Evolutionary conservation across 768 basidiomycete species (phyloP).

Genomic region (Trametes meyenii): DNA sequence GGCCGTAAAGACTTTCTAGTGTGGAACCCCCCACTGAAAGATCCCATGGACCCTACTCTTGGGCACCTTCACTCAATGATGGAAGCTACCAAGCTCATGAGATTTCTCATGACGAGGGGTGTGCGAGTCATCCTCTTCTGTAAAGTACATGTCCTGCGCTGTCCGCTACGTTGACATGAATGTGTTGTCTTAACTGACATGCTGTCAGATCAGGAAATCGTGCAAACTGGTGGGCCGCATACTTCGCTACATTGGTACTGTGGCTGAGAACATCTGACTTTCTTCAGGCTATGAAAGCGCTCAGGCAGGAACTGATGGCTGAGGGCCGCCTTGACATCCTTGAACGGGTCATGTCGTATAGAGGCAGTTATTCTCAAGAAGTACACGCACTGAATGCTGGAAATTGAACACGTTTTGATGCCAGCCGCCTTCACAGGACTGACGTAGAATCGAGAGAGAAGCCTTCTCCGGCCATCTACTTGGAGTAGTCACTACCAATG

Average conservation of each 20-base stretch:
- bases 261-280: not conserved
- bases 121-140: slow-evolving; percentile 87
- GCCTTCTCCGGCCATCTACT: slow-evolving; percentile 84
- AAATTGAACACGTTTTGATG: not conserved
- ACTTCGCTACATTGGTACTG: no score
- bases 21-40: slow-evolving; percentile 71
- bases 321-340: slow-evolving; percentile 80
- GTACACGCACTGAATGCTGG: slow-evolving; percentile 36
- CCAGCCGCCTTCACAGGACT: slow-evolving; percentile 52
- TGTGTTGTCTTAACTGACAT: not conserved
- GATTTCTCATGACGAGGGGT: slow-evolving; percentile 80
- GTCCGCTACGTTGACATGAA: not conserved
- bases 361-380: slow-evolving; percentile 81
- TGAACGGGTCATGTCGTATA: slow-evolving; percentile 76
- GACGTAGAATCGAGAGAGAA: slow-evolving; percentile 81
- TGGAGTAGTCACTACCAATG: slow-evolving; percentile 88
- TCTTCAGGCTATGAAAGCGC: slow-evolving; percentile 73
- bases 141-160: slow-evolving; percentile 66
- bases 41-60: slow-evolving; percentile 53
- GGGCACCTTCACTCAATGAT: slow-evolving; percentile 61
- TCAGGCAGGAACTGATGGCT: slow-evolving; percentile 68
- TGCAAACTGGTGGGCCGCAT: slow-evolving; percentile 70
- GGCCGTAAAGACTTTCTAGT: slow-evolving; percentile 80
- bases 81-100: slow-evolving; percentile 75
- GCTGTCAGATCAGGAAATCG: slow-evolving; percentile 66